These are phyloP conservation scores for Dictyophora rubrovolvata DNA, from an alignment of 768 basidiomycete genomes.

Conservation along the genomic window DNA sequence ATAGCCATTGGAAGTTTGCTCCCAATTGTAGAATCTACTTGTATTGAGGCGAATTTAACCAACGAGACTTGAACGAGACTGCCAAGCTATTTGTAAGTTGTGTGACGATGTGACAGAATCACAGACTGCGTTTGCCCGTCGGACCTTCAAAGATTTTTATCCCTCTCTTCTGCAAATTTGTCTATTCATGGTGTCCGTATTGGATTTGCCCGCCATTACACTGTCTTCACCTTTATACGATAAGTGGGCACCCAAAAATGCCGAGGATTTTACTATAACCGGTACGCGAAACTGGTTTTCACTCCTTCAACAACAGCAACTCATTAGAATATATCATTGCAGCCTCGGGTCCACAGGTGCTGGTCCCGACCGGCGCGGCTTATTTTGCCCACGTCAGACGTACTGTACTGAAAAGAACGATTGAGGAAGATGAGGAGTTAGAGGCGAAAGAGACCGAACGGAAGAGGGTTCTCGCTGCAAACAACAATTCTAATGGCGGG, in stretches of 20 bases:
- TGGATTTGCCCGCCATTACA: slow-evolving; percentile 31
- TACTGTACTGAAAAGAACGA: slow-evolving; percentile 63
- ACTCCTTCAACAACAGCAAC: slow-evolving; percentile 11
- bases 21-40: background rate
- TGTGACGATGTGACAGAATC: too few species aligned
- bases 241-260: slow-evolving; percentile 31
- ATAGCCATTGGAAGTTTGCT: too few species aligned
- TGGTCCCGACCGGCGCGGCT: slow-evolving; percentile 82
- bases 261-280: slow-evolving; percentile 26
- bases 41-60: background rate
- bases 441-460: slow-evolving; percentile 44
- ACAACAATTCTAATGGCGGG: slow-evolving; percentile 33
- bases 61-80: too few species aligned
- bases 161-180: background rate
- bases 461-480: slow-evolving; percentile 32
- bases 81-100: too few species aligned
- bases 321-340: slow-evolving; percentile 8
- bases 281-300: slow-evolving; percentile 16
- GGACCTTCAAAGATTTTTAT: background rate
- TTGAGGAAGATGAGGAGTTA: slow-evolving; percentile 72
- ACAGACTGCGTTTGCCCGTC: background rate
- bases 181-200: slow-evolving; percentile 14
- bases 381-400: slow-evolving; percentile 78
- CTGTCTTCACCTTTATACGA: slow-evolving; percentile 28
- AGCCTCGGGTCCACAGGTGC: slow-evolving; percentile 35